Conservation (phyloP, 2,329 filamentous ascomycete species). For the Scytalidium lignicola region DNA sequence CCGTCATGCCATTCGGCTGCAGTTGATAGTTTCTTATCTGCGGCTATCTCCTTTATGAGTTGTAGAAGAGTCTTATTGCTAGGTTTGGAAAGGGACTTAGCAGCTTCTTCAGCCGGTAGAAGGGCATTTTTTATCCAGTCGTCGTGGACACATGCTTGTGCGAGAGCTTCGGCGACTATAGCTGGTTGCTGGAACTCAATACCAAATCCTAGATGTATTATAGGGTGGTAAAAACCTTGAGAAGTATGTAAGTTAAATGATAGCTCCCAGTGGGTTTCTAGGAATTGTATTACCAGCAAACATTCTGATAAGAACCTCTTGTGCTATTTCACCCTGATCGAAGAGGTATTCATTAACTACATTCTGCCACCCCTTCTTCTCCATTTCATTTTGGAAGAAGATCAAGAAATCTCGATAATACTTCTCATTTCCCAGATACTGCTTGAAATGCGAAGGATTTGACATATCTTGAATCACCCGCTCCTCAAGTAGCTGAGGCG, state of each 20-base stretch:
- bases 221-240: conserved; percentile 66
- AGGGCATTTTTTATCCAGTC: conserved; percentile 52
- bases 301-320: conserved; percentile 65
- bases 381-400: conserved; percentile 73
- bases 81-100: conserved; percentile 24
- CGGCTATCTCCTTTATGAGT: conserved; percentile 55
- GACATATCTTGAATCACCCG: conserved; percentile 42
- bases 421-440: conserved; percentile 56
- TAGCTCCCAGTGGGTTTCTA: background rate
- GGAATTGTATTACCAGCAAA: conserved; percentile 47
- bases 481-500: conserved; percentile 40
- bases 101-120: conserved; percentile 43
- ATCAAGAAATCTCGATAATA: conserved; percentile 70
- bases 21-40: conserved; percentile 49
- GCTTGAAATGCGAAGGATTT: conserved; percentile 48
- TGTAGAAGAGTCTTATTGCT: conserved; percentile 44
- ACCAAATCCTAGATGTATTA: conserved; percentile 83
- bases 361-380: conserved; percentile 53
- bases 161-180: conserved; percentile 73
- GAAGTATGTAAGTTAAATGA: conserved; percentile 4
- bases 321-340: conserved; percentile 54
- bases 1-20: conserved; percentile 48
- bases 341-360: conserved; percentile 67
- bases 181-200: conserved; percentile 78
- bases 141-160: conserved; percentile 68